These are phyloP conservation scores for Crucibulum laeve DNA, from an alignment of 768 basidiomycete genomes.

Conservation along the genomic window DNA sequence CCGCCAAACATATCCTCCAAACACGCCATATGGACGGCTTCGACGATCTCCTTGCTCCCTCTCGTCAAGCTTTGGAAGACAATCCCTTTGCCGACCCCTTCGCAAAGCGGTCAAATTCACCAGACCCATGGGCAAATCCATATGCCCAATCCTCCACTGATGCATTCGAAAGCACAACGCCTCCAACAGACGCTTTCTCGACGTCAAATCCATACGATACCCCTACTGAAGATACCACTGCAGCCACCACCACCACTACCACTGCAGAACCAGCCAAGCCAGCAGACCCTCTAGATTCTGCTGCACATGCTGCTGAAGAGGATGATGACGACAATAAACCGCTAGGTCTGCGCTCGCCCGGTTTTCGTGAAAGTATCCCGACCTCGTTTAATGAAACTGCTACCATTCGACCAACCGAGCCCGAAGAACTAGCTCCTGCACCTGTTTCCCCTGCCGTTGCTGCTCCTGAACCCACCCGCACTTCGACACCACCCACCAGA, in stretches of 20 bases:
- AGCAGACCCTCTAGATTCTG: constrained; percentile 30
- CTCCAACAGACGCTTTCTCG: constrained; percentile 15
- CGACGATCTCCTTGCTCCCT: constrained; percentile 67
- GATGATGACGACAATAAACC: constrained; percentile 30
- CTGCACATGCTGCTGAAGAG: constrained; percentile 16
- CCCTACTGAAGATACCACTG: neutral
- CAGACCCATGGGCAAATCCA: constrained; percentile 74
- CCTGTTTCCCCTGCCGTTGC: constrained; percentile 8
- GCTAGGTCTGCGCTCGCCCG: constrained; percentile 33
- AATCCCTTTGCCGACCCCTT: constrained; percentile 79
- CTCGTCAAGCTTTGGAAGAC: constrained; percentile 58
- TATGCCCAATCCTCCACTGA: constrained; percentile 30
- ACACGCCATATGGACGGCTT: constrained; percentile 59
- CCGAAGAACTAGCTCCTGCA: constrained; percentile 22
- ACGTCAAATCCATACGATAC: constrained; percentile 17
- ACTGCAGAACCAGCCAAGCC: constrained; percentile 16
- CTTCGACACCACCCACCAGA: constrained; percentile 7
- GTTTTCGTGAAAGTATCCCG: constrained; percentile 50
- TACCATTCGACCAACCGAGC: constrained; percentile 33
- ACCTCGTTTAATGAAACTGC: constrained; percentile 37
- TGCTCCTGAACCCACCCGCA: constrained; percentile 1
- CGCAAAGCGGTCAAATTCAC: constrained; percentile 59
- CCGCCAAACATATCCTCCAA: neutral
- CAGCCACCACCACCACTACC: constrained; percentile 12
- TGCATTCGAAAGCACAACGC: constrained; percentile 18